phyloP scores from a whole-genome alignment of 306 rosid genomes.

The Betula pendula region DNA sequence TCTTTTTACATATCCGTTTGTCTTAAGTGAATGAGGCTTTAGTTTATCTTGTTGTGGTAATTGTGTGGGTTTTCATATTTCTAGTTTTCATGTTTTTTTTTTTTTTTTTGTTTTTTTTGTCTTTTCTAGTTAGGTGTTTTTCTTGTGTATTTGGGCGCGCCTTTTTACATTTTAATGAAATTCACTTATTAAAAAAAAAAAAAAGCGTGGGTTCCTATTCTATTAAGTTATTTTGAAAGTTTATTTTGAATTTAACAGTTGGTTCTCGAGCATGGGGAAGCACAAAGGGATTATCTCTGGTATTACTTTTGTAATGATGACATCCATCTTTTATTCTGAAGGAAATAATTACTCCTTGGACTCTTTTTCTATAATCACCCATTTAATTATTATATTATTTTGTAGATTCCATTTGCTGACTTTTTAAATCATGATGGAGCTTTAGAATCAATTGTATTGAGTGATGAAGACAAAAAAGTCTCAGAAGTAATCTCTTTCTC shows the following conservation, averaged over 20 bases:
- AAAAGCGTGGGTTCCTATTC: not conserved
- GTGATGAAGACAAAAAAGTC: constrained; percentile 55
- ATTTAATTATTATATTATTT: constrained; percentile 25
- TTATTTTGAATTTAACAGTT: constrained; percentile 52
- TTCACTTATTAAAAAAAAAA: too few relatives aligned
- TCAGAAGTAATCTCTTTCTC: constrained; percentile 58
- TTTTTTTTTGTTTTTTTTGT: too few relatives aligned
- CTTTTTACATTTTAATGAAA: too few relatives aligned
- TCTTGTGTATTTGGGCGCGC: too few relatives aligned
- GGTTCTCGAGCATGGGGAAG: constrained; percentile 91
- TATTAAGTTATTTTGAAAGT: constrained; percentile 24
- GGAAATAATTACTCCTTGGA: not conserved
- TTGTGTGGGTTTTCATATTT: not conserved
- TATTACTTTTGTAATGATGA: constrained; percentile 36
- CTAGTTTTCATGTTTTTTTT: too few relatives aligned
- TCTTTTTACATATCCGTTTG: not conserved
- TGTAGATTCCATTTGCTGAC: constrained; percentile 91
- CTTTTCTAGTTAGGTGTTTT: too few relatives aligned
- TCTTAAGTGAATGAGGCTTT: not conserved
- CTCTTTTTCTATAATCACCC: not conserved
- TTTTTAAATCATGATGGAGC: constrained; percentile 73
- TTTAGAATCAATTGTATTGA: constrained; percentile 68
- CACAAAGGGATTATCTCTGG: constrained; percentile 77
- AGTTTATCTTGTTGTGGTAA: not conserved
- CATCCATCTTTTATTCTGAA: constrained; percentile 11